Evolutionary conservation across 2,329 filamentous ascomycete genomes (phyloP), one percentile per base, ranked within the genome.

Genomic region (Thelonectria blattea): DNA sequence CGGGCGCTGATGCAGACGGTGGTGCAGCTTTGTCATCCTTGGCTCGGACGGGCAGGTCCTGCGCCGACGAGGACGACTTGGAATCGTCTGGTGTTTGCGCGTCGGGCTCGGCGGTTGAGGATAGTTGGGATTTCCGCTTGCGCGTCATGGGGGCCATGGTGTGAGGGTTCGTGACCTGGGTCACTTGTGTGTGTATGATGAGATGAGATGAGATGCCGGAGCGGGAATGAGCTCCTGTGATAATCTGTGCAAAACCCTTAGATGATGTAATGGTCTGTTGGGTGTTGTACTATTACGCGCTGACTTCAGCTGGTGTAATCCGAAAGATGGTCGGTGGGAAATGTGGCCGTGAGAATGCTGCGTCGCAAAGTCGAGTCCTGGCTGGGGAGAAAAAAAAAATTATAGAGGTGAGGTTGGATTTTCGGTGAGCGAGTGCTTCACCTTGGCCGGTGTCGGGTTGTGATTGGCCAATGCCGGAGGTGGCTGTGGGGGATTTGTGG

Each of bases 41-140:
- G 60, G 71, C 69, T 34, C 77, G 71, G 46, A 78, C 69, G 3
- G 76, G 73, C 6, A 77, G 69, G 45, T 75, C 75, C 57, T 68
- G 67, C 50, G 67, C 65, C 30, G 55, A 30, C 30, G 55, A 30
- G 6, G 22, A 24, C 27, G 27, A 63, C 46, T 67, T 67, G 6
- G 65, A 52, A 8, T 66, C 58, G 6, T 68, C 59, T 41, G 63
- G 51, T 20, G 61, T 53, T 1, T 60, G 34, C 52, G 62, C 51
- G 3, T 63, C 59, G 5, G 47, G 41, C 20, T 70, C 61, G 7
- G 57, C 60, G 18, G 61, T 45, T 3, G 58, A 51, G 14, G 60
- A 70, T 48, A 71, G 63, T 10, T 63, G 55, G 24, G 70, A 66
- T 64, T 71, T 76, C 65, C 71, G 73, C 63, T 73, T 75, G 43